Conservation (phyloP, 495 filamentous ascomycete genomes). For the Tirmania nivea region DNA sequence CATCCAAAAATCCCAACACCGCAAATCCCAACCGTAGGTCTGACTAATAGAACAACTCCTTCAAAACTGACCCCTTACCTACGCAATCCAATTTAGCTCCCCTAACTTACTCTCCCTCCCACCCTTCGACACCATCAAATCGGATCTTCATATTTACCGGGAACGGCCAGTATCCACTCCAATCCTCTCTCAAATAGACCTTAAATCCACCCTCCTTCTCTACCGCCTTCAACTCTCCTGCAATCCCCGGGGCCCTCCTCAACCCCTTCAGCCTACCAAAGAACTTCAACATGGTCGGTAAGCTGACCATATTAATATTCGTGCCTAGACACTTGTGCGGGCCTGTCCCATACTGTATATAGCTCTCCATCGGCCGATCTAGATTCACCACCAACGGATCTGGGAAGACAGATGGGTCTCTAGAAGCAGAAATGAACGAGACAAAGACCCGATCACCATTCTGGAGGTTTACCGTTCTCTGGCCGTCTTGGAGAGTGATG, state of each 20-base stretch:
- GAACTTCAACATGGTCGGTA: constrained; percentile 32
- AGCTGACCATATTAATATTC: constrained; percentile 40
- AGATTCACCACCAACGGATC: constrained; percentile 42
- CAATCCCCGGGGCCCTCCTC: constrained; percentile 42
- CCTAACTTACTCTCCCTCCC: not conserved
- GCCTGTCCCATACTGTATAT: constrained; percentile 42
- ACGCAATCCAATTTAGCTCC: too few species aligned
- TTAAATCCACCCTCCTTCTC: constrained; percentile 35
- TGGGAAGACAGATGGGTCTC: constrained; percentile 45
- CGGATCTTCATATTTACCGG: constrained; percentile 43
- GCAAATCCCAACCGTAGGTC: too few species aligned
- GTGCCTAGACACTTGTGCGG: constrained; percentile 31
- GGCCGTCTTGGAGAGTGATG: constrained; percentile 8
- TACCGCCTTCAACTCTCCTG: constrained; percentile 56
- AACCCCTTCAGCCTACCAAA: constrained; percentile 36
- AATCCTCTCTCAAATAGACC: constrained; percentile 53
- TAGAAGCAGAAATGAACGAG: constrained; percentile 36
- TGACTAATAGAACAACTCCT: too few species aligned
- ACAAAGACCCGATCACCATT: constrained; percentile 27
- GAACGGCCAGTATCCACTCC: constrained; percentile 49
- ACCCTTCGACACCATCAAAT: constrained; percentile 21
- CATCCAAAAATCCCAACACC: too few species aligned
- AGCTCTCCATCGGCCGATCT: constrained; percentile 41
- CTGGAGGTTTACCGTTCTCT: constrained; percentile 6
- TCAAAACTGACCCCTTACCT: too few species aligned